These are phyloP conservation scores for Porogramme epimiltina DNA, from an alignment of 1,284 basidiomycete species.

Conservation along the genomic window DNA sequence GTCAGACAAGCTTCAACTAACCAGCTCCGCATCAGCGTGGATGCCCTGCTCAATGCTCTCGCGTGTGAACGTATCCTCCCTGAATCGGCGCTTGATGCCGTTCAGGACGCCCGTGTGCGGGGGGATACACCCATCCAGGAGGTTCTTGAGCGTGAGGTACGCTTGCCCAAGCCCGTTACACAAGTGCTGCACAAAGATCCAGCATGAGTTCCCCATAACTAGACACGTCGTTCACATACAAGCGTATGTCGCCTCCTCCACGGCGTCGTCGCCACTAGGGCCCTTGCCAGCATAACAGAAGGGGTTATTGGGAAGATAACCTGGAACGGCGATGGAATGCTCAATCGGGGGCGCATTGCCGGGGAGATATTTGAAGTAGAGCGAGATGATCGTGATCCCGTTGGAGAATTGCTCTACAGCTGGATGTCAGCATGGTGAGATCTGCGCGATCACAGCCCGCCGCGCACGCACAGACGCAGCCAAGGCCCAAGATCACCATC, in stretches of 20 bases:
- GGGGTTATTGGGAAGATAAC: slow-evolving; percentile 94
- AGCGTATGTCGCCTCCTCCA: slow-evolving; percentile 98
- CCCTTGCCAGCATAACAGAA: slow-evolving; percentile 77
- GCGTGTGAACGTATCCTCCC: slow-evolving; percentile 99
- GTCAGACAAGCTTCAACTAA: slow-evolving; percentile 37
- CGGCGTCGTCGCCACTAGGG: slow-evolving; percentile 74
- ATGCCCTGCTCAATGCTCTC: slow-evolving; percentile 93
- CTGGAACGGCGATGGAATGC: slow-evolving; percentile 91
- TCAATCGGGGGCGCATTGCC: slow-evolving; percentile 87
- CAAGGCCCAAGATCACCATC: slow-evolving; percentile 99
- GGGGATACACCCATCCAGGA: slow-evolving; percentile 89
- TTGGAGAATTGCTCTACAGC: slow-evolving; percentile 90
- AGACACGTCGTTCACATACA: slow-evolving; percentile 46
- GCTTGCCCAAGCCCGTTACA: slow-evolving; percentile 91
- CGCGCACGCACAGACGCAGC: slow-evolving; percentile 72
- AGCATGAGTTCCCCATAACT: slow-evolving; percentile 31
- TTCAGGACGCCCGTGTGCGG: slow-evolving; percentile 92
- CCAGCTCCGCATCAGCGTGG: slow-evolving; percentile 81
- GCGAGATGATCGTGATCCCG: slow-evolving; percentile 93
- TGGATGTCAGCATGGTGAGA: background rate
- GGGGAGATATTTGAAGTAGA: slow-evolving; percentile 91
- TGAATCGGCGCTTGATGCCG: slow-evolving; percentile 95
- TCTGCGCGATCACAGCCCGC: background rate
- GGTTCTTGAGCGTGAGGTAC: slow-evolving; percentile 86
- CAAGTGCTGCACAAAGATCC: slow-evolving; percentile 96